Percentiles rank a stretch among this genome's conserved stretches.
Evolutionary conservation across 139 green algal species (phyloP).

Genomic region (Chlorella vulgaris): DNA sequence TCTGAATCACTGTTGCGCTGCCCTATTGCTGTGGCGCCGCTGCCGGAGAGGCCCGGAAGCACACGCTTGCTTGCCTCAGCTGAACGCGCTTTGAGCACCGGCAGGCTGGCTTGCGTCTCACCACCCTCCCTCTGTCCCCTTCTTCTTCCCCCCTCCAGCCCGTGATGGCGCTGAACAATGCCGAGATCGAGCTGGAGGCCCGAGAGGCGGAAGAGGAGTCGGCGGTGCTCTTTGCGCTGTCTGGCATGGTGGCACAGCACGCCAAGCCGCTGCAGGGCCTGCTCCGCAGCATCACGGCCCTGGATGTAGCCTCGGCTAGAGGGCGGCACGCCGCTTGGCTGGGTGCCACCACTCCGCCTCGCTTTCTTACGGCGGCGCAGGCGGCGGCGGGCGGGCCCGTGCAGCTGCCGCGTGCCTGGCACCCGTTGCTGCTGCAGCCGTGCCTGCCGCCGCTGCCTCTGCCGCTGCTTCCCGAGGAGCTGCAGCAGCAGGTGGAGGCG

Average conservation of each 20-base stretch:
- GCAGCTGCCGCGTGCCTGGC: constrained; percentile 19
- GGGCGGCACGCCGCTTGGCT: constrained; percentile 70
- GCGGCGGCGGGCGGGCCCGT: constrained; percentile 18
- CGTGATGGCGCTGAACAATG: constrained; percentile 75
- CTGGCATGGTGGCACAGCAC: constrained; percentile 40
- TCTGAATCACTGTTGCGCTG: too few species aligned
- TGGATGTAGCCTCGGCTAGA: constrained; percentile 74
- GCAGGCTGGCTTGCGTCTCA: too few species aligned
- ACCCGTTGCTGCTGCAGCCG: constrained; percentile 58
- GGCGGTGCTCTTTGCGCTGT: constrained; percentile 61
- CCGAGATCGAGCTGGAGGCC: constrained; percentile 63
- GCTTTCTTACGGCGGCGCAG: constrained; percentile 25
- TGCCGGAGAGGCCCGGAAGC: too few species aligned
- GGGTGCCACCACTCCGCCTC: constrained; percentile 21
- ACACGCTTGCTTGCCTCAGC: too few species aligned
- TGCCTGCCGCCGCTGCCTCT: constrained; percentile 44
- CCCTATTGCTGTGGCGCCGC: too few species aligned
- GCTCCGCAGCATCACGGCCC: constrained; percentile 46
- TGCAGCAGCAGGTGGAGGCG: neutral
- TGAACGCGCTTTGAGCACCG: too few species aligned
- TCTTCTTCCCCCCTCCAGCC: too few species aligned
- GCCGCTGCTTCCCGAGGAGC: constrained; percentile 12
- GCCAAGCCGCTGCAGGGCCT: constrained; percentile 28
- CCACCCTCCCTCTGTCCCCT: too few species aligned
- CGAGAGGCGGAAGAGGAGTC: constrained; percentile 66